phyloP scores from a whole-genome alignment of 768 basidiomycete species.

The Serendipita indica region DNA sequence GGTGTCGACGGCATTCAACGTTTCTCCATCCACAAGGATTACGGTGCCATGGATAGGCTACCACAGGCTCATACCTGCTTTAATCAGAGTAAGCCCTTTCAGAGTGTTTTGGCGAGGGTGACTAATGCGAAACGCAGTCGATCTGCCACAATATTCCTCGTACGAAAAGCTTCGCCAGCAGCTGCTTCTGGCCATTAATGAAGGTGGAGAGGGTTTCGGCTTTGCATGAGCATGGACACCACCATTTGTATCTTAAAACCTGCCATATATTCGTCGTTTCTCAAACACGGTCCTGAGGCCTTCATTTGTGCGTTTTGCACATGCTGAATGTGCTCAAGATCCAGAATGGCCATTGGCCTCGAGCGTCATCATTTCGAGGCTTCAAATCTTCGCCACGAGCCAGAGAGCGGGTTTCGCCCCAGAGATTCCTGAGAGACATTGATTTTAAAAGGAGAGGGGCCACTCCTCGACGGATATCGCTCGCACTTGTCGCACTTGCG shows the following conservation, averaged over 20 bases:
- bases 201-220: conserved; percentile 92
- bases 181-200: conserved; percentile 81
- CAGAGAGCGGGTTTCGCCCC: neutral
- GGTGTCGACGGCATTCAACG: conserved; percentile 87
- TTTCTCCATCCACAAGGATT: conserved; percentile 91
- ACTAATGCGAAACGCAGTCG: conserved; percentile 30
- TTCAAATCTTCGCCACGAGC: too few relatives aligned
- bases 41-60: conserved; percentile 68
- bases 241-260: neutral
- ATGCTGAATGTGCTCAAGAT: too few relatives aligned
- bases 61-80: conserved; percentile 89
- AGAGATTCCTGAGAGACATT: neutral
- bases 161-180: conserved; percentile 94
- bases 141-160: conserved; percentile 85
- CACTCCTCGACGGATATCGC: neutral
- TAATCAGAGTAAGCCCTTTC: conserved; percentile 45
- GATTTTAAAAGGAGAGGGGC: neutral
- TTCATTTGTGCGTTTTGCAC: too few relatives aligned
- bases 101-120: conserved; percentile 10
- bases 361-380: too few relatives aligned
- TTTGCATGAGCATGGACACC: conserved; percentile 37
- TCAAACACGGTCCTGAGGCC: too few relatives aligned
- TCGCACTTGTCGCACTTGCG: neutral
- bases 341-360: too few relatives aligned
- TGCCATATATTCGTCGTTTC: neutral